These are phyloP conservation scores for Tolypocladium inflatum DNA, from an alignment of 2,329 filamentous ascomycete genomes.

Conservation along the genomic window DNA sequence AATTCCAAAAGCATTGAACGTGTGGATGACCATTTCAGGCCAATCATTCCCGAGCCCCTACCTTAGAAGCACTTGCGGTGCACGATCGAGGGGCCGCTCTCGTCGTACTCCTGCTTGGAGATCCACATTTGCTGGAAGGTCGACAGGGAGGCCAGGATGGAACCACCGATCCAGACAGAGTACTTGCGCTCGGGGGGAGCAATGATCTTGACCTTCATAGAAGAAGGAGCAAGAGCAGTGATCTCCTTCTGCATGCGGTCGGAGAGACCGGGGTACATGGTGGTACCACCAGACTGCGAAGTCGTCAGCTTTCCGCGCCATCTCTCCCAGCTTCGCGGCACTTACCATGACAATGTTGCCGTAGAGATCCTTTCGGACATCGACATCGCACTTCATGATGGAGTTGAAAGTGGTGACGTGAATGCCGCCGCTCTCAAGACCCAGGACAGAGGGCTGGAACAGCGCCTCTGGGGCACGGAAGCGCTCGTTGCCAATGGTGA, in stretches of 20 bases:
- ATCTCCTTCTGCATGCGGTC: conserved; percentile 99
- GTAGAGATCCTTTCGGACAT: conserved; percentile 99
- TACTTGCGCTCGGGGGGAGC: conserved; percentile 99
- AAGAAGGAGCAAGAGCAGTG: conserved; percentile 95
- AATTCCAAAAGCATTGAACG: background rate
- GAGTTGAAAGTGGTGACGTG: conserved; percentile 99
- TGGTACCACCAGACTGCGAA: conserved; percentile 93
- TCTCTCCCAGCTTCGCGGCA: background rate
- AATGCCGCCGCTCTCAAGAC: conserved; percentile 97
- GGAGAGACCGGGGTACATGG: conserved; percentile 99
- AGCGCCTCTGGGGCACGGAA: conserved; percentile 99
- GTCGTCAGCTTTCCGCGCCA: background rate
- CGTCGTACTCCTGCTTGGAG: conserved; percentile 99
- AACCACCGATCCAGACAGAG: conserved; percentile 99
- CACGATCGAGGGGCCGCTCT: conserved; percentile 97
- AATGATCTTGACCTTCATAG: conserved; percentile 99
- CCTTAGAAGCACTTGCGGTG: conserved; percentile 99
- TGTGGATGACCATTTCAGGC: background rate
- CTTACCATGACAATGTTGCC: conserved; percentile 99
- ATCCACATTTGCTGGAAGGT: conserved; percentile 99
- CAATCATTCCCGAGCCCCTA: conserved; percentile 20
- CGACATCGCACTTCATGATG: conserved; percentile 99
- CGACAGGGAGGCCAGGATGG: conserved; percentile 96
- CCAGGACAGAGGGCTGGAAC: conserved; percentile 97
- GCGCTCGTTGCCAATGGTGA: conserved; percentile 99